These are phyloP conservation scores for Pistacia integerrima DNA, from an alignment of 345 rosid species.

Conservation along the genomic window DNA sequence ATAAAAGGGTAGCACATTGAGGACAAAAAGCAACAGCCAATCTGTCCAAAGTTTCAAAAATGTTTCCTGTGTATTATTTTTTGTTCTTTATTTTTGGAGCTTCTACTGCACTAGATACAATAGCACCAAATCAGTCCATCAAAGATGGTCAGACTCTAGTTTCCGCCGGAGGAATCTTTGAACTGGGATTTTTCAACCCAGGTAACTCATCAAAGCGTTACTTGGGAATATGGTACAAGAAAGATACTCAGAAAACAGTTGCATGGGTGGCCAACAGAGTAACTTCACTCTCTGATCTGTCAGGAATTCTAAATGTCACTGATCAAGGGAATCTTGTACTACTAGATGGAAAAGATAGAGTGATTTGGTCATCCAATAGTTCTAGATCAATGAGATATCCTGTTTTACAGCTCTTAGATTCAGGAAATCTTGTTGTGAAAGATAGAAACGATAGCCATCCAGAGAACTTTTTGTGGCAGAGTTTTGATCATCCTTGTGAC, in stretches of 20 bases:
- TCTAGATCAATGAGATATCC: conserved; percentile 22
- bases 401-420: conserved; percentile 40
- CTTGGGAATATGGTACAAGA: conserved; percentile 48
- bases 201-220: conserved; percentile 29
- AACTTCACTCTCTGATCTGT: conserved; percentile 13
- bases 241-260: conserved; percentile 18
- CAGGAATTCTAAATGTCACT: conserved; percentile 18
- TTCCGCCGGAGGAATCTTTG: conserved; percentile 31
- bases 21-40: not conserved
- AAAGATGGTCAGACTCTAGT: conserved; percentile 22
- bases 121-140: conserved; percentile 16
- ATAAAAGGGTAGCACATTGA: not conserved
- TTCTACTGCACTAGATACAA: conserved; percentile 6
- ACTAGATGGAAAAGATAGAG: not conserved
- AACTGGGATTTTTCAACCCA: conserved; percentile 43
- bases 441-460: conserved; percentile 9
- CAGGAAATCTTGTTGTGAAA: conserved; percentile 53
- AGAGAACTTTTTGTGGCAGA: conserved; percentile 47
- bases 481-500: conserved; percentile 52
- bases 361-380: conserved; percentile 36
- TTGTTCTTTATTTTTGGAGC: not conserved
- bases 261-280: conserved; percentile 45
- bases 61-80: conserved; percentile 2
- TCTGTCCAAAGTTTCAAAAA: not conserved
- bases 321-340: conserved; percentile 11